Evolutionary conservation across 192 early-diverging fungal species (phyloP), one percentile per base, ranked within the genome.

Genomic region (Coemansia umbellata): DNA sequence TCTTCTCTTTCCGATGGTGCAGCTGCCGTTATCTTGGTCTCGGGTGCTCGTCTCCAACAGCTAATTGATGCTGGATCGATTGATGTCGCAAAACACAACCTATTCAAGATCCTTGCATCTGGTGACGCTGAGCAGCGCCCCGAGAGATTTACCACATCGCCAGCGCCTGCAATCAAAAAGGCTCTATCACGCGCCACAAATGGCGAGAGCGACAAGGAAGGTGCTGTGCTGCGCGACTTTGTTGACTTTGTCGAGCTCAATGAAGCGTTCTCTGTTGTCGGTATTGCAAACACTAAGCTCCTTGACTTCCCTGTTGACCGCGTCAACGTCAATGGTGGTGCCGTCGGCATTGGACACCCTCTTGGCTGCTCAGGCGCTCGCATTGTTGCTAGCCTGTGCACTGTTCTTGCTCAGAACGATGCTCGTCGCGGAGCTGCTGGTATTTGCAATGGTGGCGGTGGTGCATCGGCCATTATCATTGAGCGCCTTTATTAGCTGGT

Each of bases 361-460:
- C 81, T 98, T n/a, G 96, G 96, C 31, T 93, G 91, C 78, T 90
- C 89, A 14, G 96, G 94, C 43, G 91, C 92, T 22, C 82, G 93
- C 44, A 85, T 98, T 37, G 80, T 97, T 50, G 84, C 85, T 19
- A 90, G 94, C 3, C 64, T 97, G 45, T 75, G 85, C 37, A 87
- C 63, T 24, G 82, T 91, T 14, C 79, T 98, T 39, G 71, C 84
- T 24, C 81, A 85, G 45, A 85, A 84, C 50, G 60, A 76, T 32
- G 85, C 82, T 22, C 91, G 89, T 75, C 84, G 90, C 50, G 94
- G 93, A 47, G 83, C 81, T 63, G 96, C 96, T 45, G 93, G 79
- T 37, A 90, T 98, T 50, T 98, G 95, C 81, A 98, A 98, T 61
- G 95, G 95, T 53, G 91, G 92, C 10, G 94, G 94, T 37, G 94